Conservation (phyloP, 2,329 filamentous ascomycete genomes). For the Plectosphaerella plurivora region DNA sequence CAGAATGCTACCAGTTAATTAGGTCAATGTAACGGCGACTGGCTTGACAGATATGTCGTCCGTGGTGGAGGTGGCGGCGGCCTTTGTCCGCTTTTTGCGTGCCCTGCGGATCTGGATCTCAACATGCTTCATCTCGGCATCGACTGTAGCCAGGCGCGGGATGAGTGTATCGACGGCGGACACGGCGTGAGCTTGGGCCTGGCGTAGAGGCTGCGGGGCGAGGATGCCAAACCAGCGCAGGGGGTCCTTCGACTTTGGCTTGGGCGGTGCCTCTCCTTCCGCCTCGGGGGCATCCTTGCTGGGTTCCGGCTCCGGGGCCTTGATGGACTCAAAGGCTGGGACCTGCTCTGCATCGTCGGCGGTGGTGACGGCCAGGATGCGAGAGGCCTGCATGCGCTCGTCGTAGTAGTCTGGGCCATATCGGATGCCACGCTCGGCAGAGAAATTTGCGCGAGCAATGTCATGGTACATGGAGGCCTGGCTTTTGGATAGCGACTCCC, state of each 20-base stretch:
- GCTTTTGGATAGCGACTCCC: slow-evolving; percentile 44
- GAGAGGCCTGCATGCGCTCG: slow-evolving; percentile 62
- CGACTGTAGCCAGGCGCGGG: slow-evolving; percentile 51
- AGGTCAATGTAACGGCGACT: not conserved
- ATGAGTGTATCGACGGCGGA: slow-evolving; percentile 53
- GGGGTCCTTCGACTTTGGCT: slow-evolving; percentile 40
- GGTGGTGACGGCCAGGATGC: slow-evolving; percentile 31
- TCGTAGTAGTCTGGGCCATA: slow-evolving; percentile 72
- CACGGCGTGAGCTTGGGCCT: slow-evolving; percentile 56
- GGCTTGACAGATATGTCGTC: not conserved
- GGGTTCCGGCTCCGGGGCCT: slow-evolving; percentile 8
- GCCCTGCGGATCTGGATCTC: slow-evolving; percentile 66
- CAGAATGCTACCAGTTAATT: not conserved
- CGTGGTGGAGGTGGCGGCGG: slow-evolving; percentile 27
- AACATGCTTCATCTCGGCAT: slow-evolving; percentile 55
- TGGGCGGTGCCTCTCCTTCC: not conserved
- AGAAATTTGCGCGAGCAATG: slow-evolving; percentile 73
- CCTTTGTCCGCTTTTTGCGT: slow-evolving; percentile 49
- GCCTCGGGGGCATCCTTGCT: slow-evolving; percentile 6
- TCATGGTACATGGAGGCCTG: slow-evolving; percentile 53
- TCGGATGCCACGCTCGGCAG: slow-evolving; percentile 55
- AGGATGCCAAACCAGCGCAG: slow-evolving; percentile 54
- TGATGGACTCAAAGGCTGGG: slow-evolving; percentile 16
- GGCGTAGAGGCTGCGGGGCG: slow-evolving; percentile 45
- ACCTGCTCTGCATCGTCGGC: slow-evolving; percentile 4